Evolutionary conservation across 257 asterid genomes (phyloP), one percentile per base, ranked within the genome.

Genomic region (Phtheirospermum japonicum): DNA sequence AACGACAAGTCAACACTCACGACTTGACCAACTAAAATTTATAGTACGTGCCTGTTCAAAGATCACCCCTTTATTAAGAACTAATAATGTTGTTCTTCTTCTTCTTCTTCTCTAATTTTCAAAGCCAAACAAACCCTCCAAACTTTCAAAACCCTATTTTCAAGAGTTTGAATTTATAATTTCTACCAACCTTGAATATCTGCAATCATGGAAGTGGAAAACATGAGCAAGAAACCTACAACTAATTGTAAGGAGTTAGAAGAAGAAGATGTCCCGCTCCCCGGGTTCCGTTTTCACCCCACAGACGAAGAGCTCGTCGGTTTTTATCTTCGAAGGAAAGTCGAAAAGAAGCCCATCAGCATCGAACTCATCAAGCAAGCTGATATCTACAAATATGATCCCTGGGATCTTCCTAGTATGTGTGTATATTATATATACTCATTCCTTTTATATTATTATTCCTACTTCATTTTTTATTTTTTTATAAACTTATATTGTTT

Each of bases 351-450:
- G 28, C 83, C 82, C 0, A 59, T 83, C 50, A 68, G 81, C 49
- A 80, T 86, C 5, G 90, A 89, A 39, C 84, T 89, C 28, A 89
- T 89, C 75, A 89, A 86, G 65, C 90, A 82, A 65, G 84, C 85
- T 65, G 95, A 86, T 33, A 87, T 89, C 82, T 89, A 89, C 84
- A 86, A 86, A 62, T 85, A 81, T 60, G 97, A 89, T 75, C 97
- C 95, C 0, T 89, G 97, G 97, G 94, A 89, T 84, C 92, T 89
- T 66, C 97, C 97, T 61, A 86, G 97, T 89, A 84, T 32, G 95
- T 76, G 6, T 17, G 2, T 20, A 9, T 10, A 7, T 5, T 53
- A 52, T 3, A 53, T 23, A n/a, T n/a, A n/a, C n/a, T n/a, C n/a
- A n/a, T n/a, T n/a, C n/a, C n/a, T n/a, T n/a, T n/a, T n/a, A n/a